A percentile compares a stretch with the other conserved stretches of the same genome.
phyloP scores from a whole-genome alignment of 2,329 filamentous ascomycete genomes.

The Dichotomopilus funicola region DNA sequence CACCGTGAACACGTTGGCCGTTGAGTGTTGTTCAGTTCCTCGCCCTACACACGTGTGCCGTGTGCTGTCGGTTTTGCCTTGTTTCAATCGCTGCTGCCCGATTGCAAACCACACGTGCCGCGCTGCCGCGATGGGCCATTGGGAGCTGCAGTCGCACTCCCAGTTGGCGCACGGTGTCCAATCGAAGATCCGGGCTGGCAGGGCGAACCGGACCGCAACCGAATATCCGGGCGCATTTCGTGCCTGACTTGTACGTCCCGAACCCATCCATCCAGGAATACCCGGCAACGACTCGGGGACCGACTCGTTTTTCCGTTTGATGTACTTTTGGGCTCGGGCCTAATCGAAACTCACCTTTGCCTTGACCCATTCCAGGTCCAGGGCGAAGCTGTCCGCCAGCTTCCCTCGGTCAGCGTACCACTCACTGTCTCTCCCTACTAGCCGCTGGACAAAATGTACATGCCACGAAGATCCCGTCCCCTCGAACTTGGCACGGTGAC shows the following conservation, averaged over 20 bases:
- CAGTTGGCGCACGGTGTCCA: not conserved
- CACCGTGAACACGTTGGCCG: not conserved
- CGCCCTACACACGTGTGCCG: not conserved
- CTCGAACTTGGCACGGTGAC: not conserved
- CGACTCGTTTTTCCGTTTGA: constrained; percentile 2
- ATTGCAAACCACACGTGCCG: not conserved
- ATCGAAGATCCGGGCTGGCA: not conserved
- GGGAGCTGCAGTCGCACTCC: too few species aligned
- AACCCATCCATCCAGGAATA: not conserved
- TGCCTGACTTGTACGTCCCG: not conserved
- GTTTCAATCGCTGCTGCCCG: not conserved
- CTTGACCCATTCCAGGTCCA: constrained; percentile 4
- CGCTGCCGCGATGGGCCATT: not conserved
- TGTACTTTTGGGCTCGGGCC: constrained; percentile 2
- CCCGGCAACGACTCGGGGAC: not conserved
- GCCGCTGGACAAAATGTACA: not conserved
- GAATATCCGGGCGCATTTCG: not conserved
- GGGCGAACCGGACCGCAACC: too few species aligned
- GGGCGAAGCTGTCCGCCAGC: constrained; percentile 3
- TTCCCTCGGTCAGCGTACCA: constrained; percentile 3
- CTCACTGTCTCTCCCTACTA: constrained; percentile 1
- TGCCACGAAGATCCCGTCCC: not conserved
- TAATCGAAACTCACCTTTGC: not conserved
- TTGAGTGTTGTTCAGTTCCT: not conserved
- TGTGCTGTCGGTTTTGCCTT: not conserved